phyloP scores from a whole-genome alignment of 2,329 filamentous ascomycete species.

The Fusarium chlamydosporum region DNA sequence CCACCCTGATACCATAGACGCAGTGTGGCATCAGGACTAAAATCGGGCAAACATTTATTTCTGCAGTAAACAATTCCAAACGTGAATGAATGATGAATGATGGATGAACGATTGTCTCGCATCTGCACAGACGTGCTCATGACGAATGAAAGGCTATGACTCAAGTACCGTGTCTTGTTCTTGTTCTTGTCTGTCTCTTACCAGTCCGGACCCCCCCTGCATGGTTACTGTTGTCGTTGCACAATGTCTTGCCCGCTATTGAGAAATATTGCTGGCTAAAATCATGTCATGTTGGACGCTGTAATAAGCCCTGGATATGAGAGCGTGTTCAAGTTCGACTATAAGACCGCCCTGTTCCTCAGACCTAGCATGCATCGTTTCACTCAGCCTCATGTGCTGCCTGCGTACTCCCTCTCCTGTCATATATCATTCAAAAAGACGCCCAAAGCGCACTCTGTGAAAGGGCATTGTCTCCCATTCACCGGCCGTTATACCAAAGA shows the following conservation, averaged over 20 bases:
- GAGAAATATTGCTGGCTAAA: slow-evolving; percentile 5
- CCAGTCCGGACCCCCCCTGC: background rate
- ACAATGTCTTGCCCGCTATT: slow-evolving; percentile 24
- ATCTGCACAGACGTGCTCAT: slow-evolving; percentile 9
- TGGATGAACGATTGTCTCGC: slow-evolving; percentile 23
- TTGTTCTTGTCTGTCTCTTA: background rate
- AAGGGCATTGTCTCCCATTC: slow-evolving; percentile 23
- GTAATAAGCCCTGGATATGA: background rate
- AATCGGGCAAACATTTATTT: slow-evolving; percentile 65
- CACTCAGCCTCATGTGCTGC: slow-evolving; percentile 25
- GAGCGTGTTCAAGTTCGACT: slow-evolving; percentile 5
- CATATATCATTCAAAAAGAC: slow-evolving; percentile 15
- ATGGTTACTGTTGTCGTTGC: slow-evolving; percentile 5
- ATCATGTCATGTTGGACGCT: slow-evolving; percentile 19
- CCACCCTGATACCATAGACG: slow-evolving; percentile 73
- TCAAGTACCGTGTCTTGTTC: background rate
- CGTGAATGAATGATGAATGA: slow-evolving; percentile 22
- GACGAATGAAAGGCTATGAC: slow-evolving; percentile 10
- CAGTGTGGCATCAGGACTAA: slow-evolving; percentile 74
- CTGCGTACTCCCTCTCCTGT: slow-evolving; percentile 4
- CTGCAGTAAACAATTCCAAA: background rate
- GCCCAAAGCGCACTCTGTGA: slow-evolving; percentile 14
- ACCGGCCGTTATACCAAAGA: slow-evolving; percentile 33
- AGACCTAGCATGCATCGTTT: background rate
- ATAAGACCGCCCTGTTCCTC: slow-evolving; percentile 11